phyloP scores from a whole-genome alignment of 2,329 filamentous ascomycete genomes.

The Microdochium bolleyi region DNA sequence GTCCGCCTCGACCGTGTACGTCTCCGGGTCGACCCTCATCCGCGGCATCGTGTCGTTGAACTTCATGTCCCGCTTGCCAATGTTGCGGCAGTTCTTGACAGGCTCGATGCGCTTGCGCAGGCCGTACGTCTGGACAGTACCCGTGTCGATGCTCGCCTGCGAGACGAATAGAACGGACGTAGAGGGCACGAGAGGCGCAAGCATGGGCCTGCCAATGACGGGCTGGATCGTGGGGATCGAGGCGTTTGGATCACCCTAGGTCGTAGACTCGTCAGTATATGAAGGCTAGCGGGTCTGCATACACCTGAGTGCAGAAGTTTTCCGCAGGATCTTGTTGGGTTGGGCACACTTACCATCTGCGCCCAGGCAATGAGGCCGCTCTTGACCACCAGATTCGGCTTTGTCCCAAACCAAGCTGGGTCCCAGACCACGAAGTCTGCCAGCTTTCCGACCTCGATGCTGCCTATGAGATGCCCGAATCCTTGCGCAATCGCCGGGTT shows the following conservation, averaged over 20 bases:
- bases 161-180: slow-evolving; percentile 82
- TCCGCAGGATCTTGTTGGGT: not conserved
- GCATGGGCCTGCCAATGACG: slow-evolving; percentile 79
- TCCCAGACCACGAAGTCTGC: slow-evolving; percentile 88
- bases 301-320: not conserved
- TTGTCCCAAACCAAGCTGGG: slow-evolving; percentile 77
- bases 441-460: slow-evolving; percentile 80
- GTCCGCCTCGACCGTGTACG: slow-evolving; percentile 81
- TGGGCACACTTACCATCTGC: slow-evolving; percentile 60
- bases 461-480: slow-evolving; percentile 80
- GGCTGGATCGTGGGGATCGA: slow-evolving; percentile 87
- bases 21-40: slow-evolving; percentile 90
- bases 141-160: slow-evolving; percentile 57
- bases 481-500: slow-evolving; percentile 90
- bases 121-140: slow-evolving; percentile 62
- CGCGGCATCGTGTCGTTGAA: slow-evolving; percentile 75
- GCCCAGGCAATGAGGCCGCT: slow-evolving; percentile 77
- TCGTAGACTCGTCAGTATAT: not conserved
- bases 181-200: slow-evolving; percentile 62
- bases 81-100: slow-evolving; percentile 65
- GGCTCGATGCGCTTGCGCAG: slow-evolving; percentile 74
- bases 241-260: slow-evolving; percentile 68
- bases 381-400: slow-evolving; percentile 77
- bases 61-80: slow-evolving; percentile 85
- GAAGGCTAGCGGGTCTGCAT: not conserved